A percentile compares a stretch with the other conserved stretches of the same genome.
phyloP scores from a whole-genome alignment of 306 rosid genomes.

The Datisca glomerata region DNA sequence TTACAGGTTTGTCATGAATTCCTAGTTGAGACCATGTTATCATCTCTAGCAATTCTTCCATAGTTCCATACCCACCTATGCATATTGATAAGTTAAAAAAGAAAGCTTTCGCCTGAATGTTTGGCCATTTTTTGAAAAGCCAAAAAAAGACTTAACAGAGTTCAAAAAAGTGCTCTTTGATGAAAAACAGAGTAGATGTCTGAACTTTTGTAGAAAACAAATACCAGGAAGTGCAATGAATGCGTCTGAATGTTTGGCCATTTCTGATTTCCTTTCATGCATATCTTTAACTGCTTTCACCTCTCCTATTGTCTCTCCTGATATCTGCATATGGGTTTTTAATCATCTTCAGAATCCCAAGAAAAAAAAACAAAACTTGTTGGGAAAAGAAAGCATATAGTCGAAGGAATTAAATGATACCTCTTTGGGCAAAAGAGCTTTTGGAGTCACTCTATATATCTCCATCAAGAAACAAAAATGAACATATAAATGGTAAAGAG shows the following conservation, averaged over 20 bases:
- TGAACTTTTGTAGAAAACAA: too few species aligned
- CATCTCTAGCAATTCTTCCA: slow-evolving; percentile 24
- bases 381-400: slow-evolving; percentile 1
- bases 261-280: slow-evolving; percentile 60
- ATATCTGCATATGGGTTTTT: slow-evolving; percentile 30
- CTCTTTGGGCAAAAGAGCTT: slow-evolving; percentile 43
- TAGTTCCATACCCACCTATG: slow-evolving; percentile 25
- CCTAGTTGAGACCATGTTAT: slow-evolving; percentile 28
- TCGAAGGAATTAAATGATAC: slow-evolving; percentile 22
- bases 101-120: too few species aligned
- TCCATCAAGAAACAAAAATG: neutral
- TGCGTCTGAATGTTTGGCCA: slow-evolving; percentile 59
- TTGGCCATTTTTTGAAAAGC: neutral
- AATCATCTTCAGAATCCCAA: neutral
- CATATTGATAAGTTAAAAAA: neutral
- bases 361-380: neutral
- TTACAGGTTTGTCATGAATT: slow-evolving; percentile 27
- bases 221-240: slow-evolving; percentile 65
- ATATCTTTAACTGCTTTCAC: slow-evolving; percentile 39
- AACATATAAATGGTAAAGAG: neutral
- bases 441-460: slow-evolving; percentile 41
- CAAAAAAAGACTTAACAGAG: neutral
- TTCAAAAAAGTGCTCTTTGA: too few species aligned
- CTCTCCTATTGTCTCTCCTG: slow-evolving; percentile 49
- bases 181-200: neutral